Evolutionary conservation across 768 basidiomycete species (phyloP).

Genomic region (Boletus reticuloceps): DNA sequence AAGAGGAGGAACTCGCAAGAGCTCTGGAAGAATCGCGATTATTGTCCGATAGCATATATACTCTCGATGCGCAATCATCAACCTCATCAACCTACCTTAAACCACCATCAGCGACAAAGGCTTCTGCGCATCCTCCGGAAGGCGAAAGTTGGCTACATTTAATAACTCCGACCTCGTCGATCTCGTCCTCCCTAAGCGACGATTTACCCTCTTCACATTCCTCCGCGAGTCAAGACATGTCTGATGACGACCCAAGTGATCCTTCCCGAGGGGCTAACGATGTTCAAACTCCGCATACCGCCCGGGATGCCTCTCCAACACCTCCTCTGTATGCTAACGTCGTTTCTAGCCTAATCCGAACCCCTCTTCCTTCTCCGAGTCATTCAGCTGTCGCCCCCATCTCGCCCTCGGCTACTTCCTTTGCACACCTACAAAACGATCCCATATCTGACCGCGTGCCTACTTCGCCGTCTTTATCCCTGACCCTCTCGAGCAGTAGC

Average conservation of each 20-base stretch:
- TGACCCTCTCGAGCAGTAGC: slow-evolving; percentile 11
- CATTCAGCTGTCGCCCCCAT: slow-evolving; percentile 7
- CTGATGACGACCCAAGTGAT: slow-evolving; percentile 4
- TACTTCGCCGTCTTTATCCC: slow-evolving; percentile 14
- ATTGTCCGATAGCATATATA: slow-evolving; percentile 9
- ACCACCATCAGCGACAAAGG: slow-evolving; percentile 11
- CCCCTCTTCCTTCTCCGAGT: slow-evolving; percentile 11
- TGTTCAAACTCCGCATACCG: neutral
- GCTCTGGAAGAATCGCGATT: slow-evolving; percentile 58
- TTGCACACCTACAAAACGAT: slow-evolving; percentile 14
- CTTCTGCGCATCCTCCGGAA: slow-evolving; percentile 17
- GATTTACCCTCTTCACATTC: slow-evolving; percentile 29
- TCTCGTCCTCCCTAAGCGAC: slow-evolving; percentile 14
- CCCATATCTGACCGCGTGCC: slow-evolving; percentile 8
- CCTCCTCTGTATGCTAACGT: slow-evolving; percentile 26
- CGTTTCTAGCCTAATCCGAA: slow-evolving; percentile 21
- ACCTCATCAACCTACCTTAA: slow-evolving; percentile 7
- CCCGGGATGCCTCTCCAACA: slow-evolving; percentile 10
- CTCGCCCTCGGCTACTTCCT: slow-evolving; percentile 2
- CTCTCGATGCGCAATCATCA: slow-evolving; percentile 3
- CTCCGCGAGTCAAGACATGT: slow-evolving; percentile 17
- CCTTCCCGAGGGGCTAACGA: slow-evolving; percentile 5
- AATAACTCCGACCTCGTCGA: slow-evolving; percentile 27
- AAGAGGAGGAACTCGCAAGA: slow-evolving; percentile 65
- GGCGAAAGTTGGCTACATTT: slow-evolving; percentile 33